phyloP scores from a whole-genome alignment of 805 yeast species.

The Metschnikowia cubensis region DNA sequence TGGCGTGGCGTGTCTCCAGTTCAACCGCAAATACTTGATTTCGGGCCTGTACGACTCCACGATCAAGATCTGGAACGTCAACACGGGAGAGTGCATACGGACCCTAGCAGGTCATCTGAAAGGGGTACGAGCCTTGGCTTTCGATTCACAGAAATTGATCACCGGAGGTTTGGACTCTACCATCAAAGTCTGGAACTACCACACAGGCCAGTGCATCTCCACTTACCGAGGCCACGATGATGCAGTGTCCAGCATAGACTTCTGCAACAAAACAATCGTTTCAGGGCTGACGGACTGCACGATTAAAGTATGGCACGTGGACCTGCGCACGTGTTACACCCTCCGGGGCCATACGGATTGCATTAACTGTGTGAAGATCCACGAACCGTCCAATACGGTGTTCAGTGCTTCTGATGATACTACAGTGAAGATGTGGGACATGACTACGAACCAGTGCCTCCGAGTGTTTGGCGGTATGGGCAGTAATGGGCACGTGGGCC shows the following conservation, averaged over 20 bases:
- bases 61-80: conserved; percentile 89
- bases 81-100: conserved; percentile 68
- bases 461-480: conserved; percentile 73
- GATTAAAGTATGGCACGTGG: conserved; percentile 95
- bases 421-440: conserved; percentile 93
- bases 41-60: conserved; percentile 92
- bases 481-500: conserved; percentile 85
- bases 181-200: conserved; percentile 93
- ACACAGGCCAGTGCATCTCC: conserved; percentile 89
- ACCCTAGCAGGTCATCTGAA: conserved; percentile 85
- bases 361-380: conserved; percentile 87
- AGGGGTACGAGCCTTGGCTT: conserved; percentile 80
- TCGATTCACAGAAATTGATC: conserved; percentile 84
- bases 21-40: conserved; percentile 68
- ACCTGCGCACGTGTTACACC: conserved; percentile 86
- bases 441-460: conserved; percentile 72
- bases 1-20: conserved; percentile 85
- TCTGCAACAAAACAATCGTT: conserved; percentile 73
- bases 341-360: conserved; percentile 90
- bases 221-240: conserved; percentile 92
- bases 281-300: conserved; percentile 92
- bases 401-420: conserved; percentile 90
- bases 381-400: conserved; percentile 69
- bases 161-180: conserved; percentile 91
- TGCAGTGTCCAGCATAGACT: conserved; percentile 81